Percentiles rank a stretch among this genome's conserved stretches.
Conservation (phyloP, 331 rosid genomes). For the Malus hybrid region DNA sequence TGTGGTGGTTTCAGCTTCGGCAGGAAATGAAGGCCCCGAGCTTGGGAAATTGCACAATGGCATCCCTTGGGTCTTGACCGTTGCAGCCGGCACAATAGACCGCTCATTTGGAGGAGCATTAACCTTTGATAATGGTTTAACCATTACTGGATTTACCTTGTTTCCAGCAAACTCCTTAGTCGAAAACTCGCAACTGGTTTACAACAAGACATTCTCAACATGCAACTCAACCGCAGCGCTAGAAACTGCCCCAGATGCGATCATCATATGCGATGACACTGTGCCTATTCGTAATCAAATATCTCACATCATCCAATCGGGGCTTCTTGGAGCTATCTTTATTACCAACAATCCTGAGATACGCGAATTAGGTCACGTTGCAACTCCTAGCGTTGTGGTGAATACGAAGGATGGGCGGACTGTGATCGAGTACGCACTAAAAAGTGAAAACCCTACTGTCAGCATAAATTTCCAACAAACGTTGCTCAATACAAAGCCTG, state of each 20-base stretch:
- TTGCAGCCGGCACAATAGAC: slow-evolving; percentile 41
- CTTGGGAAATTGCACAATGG: slow-evolving; percentile 38
- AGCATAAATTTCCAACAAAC: slow-evolving; percentile 38
- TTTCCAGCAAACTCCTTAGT: slow-evolving; percentile 32
- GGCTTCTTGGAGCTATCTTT: slow-evolving; percentile 31
- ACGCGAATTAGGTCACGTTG: slow-evolving; percentile 11
- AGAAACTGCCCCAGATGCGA: neutral
- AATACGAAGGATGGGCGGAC: slow-evolving; percentile 16
- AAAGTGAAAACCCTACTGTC: neutral
- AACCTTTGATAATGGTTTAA: slow-evolving; percentile 27
- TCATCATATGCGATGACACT: slow-evolving; percentile 29
- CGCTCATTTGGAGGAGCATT: slow-evolving; percentile 31
- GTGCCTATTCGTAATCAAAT: slow-evolving; percentile 5
- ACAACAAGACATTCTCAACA: slow-evolving; percentile 22
- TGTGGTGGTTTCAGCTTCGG: slow-evolving; percentile 48
- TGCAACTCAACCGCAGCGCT: slow-evolving; percentile 28
- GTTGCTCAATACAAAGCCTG: slow-evolving; percentile 23
- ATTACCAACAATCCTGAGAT: slow-evolving; percentile 20
- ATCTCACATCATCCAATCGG: neutral
- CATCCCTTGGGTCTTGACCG: slow-evolving; percentile 48
- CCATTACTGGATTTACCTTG: slow-evolving; percentile 36
- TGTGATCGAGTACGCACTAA: slow-evolving; percentile 22
- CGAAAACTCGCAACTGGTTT: slow-evolving; percentile 12
- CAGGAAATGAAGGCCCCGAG: slow-evolving; percentile 36
- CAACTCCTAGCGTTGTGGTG: slow-evolving; percentile 30